Evolutionary conservation across 1,139 yeast species (phyloP), one percentile per base, ranked within the genome.

Genomic region (Geotrichum aggregatum): DNA sequence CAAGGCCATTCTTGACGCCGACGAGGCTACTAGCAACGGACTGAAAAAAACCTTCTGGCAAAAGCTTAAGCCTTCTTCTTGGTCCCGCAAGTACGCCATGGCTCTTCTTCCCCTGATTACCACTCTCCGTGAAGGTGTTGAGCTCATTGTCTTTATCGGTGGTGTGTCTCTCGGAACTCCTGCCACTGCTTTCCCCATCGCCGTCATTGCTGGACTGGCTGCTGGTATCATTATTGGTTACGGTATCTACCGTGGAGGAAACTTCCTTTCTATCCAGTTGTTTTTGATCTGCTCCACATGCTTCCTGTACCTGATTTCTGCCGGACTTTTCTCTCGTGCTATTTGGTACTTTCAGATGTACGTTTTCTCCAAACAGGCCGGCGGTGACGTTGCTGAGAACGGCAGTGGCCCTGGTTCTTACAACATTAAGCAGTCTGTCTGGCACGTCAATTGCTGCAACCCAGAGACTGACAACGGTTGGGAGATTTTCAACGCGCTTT

Each of bases 401-500:
- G 98, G 98, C 5, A 78, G 82, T 51, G 98, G 98, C 0, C 96
- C 98, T 1, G 98, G 98, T 7, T 86, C 96, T 1, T 91, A 91
- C 69, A 95, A 91, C 67, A 80, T 91, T 53, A 63, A 79, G 31
- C 80, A 78, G 56, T 77, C 85, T 14, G 87, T 91, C 1, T 91
- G 98, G 98, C 98, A 91, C 71, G 97, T 91, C 40, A 89, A 91
- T 73, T 91, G 97, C 70, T 91, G 98, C 72, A 88, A 88, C 68
- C 96, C 97, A 18, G 82, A 84, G 60, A 84, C 78, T 43, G 95
- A 86, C 66, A 91, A 91, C 35, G 92, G 95, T 58, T 91, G 96
- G 96, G 88, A 87, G 84, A 70, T 91, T 35, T 78, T 89, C 67
- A 89, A 92, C 61, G 97, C 98, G 4, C 73, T 91, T 13, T 76